Percentiles rank a stretch among this genome's conserved stretches.
Conservation (phyloP, 1,284 basidiomycete genomes). For the Ceratobasidium sp. region DNA sequence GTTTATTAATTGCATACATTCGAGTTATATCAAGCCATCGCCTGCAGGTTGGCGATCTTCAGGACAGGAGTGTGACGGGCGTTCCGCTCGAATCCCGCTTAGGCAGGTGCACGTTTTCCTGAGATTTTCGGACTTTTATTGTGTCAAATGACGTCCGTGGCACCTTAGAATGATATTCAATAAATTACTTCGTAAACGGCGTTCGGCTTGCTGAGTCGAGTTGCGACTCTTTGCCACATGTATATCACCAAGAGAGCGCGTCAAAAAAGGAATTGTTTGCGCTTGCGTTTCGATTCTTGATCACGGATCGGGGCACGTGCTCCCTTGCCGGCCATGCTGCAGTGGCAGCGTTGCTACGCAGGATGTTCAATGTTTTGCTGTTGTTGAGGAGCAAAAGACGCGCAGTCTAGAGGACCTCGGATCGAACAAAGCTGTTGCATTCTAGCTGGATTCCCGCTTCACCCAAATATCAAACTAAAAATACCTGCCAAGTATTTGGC, state of each 20-base stretch:
- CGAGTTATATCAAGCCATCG: too few species aligned
- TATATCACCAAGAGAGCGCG: neutral
- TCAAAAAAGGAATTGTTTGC: constrained; percentile 6
- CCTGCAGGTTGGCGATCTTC: too few species aligned
- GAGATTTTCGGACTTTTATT: neutral
- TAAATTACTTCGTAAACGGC: neutral
- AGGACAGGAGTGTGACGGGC: too few species aligned
- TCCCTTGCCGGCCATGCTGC: neutral
- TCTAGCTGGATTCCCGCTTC: neutral
- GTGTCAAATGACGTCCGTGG: neutral
- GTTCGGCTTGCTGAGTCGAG: neutral
- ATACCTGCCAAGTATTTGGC: constrained; percentile 4
- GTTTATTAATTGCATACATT: too few species aligned
- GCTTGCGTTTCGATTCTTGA: neutral
- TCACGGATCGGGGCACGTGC: neutral
- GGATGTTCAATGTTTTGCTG: neutral
- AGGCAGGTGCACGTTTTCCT: neutral
- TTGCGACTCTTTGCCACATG: neutral
- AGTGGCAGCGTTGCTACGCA: constrained; percentile 11
- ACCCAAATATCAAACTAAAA: constrained; percentile 8
- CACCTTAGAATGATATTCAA: neutral
- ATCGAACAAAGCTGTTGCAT: constrained; percentile 7
- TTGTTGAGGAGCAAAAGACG: neutral
- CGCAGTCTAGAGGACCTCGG: neutral
- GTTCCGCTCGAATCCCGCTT: neutral